Conservation (phyloP, 257 asterid species). For the Capsicum pubescens region DNA sequence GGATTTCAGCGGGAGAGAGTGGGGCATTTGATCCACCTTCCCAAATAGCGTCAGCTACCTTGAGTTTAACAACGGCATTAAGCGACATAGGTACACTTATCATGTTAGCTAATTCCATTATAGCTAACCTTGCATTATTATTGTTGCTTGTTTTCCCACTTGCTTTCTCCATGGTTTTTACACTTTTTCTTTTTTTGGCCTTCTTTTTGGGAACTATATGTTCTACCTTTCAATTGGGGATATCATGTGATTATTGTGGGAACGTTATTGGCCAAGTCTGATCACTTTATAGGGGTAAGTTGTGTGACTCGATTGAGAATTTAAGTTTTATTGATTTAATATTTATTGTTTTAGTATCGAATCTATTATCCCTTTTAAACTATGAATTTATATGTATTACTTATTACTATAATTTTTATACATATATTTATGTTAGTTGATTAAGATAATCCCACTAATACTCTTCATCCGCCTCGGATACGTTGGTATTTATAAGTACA, state of each 20-base stretch:
- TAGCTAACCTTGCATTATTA: constrained; percentile 29
- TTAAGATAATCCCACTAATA: background rate
- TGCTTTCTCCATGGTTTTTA: background rate
- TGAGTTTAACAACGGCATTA: constrained; percentile 39
- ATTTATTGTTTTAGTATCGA: background rate
- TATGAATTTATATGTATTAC: background rate
- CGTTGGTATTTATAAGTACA: background rate
- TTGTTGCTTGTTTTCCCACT: constrained; percentile 6
- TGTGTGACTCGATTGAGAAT: background rate
- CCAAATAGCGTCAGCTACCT: constrained; percentile 43
- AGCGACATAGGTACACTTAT: constrained; percentile 43
- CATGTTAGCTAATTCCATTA: constrained; percentile 46
- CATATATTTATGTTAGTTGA: background rate
- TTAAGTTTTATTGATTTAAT: background rate
- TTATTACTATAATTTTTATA: background rate
- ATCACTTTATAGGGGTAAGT: background rate
- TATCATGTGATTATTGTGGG: background rate
- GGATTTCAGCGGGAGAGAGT: constrained; percentile 38
- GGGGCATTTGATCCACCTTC: constrained; percentile 37
- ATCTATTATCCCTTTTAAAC: background rate
- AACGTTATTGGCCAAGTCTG: background rate
- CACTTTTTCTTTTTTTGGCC: background rate
- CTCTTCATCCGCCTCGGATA: too few relatives aligned
- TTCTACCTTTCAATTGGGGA: background rate
- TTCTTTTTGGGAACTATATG: background rate